Evolutionary conservation across 495 filamentous ascomycete genomes (phyloP).

Genomic region (Cladorrhinum samala): DNA sequence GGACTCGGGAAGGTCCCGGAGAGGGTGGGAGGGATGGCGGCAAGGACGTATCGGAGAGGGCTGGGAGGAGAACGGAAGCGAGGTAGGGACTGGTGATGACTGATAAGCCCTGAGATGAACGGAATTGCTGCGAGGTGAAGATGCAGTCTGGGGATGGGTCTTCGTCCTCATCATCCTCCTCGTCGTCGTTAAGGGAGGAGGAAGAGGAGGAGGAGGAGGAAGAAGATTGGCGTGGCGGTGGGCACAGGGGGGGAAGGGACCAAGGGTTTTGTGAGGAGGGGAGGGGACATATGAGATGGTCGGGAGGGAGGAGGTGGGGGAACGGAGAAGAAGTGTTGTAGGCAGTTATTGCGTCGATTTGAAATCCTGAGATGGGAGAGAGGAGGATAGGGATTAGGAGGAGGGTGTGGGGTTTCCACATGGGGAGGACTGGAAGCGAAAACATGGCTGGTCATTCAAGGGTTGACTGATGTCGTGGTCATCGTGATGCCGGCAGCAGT

Average conservation of each 20-base stretch:
- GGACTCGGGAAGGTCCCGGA: constrained; percentile 2
- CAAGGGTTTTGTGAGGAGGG: background rate
- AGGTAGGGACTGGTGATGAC: constrained; percentile 8
- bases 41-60: constrained; percentile 1
- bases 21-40: background rate
- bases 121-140: constrained; percentile 2
- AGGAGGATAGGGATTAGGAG: background rate
- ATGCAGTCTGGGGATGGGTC: constrained; percentile 5
- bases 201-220: background rate
- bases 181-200: no score
- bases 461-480: no score
- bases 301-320: background rate
- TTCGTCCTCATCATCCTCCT: no score
- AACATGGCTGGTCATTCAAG: no score
- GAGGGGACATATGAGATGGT: background rate
- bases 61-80: background rate
- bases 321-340: background rate
- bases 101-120: constrained; percentile 10
- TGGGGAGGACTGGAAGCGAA: no score
- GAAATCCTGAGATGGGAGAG: background rate
- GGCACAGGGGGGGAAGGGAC: background rate
- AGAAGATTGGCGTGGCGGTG: background rate
- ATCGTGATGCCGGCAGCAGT: no score
- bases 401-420: background rate
- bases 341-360: background rate